phyloP scores from a whole-genome alignment of 371 early-diverging fungal species.

The Mucor indicus region DNA sequence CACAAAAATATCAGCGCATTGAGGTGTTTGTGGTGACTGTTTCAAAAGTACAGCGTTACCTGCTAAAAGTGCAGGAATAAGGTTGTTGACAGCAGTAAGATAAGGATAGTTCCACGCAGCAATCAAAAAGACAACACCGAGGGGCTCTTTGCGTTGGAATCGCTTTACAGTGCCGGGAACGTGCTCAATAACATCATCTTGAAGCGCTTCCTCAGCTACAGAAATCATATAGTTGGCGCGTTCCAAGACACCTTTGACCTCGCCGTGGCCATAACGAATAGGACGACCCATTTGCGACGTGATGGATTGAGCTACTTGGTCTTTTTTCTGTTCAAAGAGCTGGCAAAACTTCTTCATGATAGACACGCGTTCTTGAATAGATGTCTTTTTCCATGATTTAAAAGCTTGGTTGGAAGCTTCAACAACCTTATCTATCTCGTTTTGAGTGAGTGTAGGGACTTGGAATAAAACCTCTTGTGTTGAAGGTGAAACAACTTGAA shows the following conservation, averaged over 20 bases:
- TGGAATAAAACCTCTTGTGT: slow-evolving; percentile 31
- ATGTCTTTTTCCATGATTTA: slow-evolving; percentile 47
- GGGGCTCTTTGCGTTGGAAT: slow-evolving; percentile 71
- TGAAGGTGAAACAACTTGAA: slow-evolving; percentile 40
- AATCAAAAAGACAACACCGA: slow-evolving; percentile 58
- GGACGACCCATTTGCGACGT: slow-evolving; percentile 79
- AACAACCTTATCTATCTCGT: slow-evolving; percentile 47
- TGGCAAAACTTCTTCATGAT: slow-evolving; percentile 57
- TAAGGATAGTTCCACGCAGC: slow-evolving; percentile 77
- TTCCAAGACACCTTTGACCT: slow-evolving; percentile 70
- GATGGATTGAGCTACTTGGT: slow-evolving; percentile 60
- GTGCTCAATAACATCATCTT: slow-evolving; percentile 51
- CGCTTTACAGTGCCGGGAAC: slow-evolving; percentile 48
- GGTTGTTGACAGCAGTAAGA: slow-evolving; percentile 64
- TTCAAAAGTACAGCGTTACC: slow-evolving; percentile 82
- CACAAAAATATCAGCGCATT: slow-evolving; percentile 71
- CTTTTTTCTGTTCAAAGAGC: slow-evolving; percentile 56
- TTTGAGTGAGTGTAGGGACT: slow-evolving; percentile 24
- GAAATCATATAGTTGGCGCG: slow-evolving; percentile 75
- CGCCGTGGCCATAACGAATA: slow-evolving; percentile 65
- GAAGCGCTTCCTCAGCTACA: slow-evolving; percentile 62
- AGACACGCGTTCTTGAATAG: slow-evolving; percentile 54
- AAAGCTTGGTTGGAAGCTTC: slow-evolving; percentile 46
- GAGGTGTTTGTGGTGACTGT: slow-evolving; percentile 81
- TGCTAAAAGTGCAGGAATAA: slow-evolving; percentile 76